A percentile compares a stretch with the other conserved stretches of the same genome.
phyloP scores from a whole-genome alignment of 306 rosid genomes.

The Betula pendula region DNA sequence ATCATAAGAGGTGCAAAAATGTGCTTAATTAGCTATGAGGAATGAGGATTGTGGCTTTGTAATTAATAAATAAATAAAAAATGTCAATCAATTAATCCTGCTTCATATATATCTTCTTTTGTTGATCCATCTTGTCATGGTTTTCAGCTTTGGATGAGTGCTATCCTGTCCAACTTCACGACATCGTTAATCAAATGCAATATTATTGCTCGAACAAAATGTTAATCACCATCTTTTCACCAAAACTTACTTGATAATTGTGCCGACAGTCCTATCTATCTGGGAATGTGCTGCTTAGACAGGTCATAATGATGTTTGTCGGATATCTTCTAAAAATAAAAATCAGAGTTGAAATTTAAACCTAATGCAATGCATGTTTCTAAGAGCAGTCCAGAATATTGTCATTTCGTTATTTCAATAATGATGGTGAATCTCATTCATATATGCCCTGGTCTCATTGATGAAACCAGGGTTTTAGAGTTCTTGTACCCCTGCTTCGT shows the following conservation, averaged over 20 bases:
- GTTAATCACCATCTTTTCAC: background rate
- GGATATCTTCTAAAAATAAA: background rate
- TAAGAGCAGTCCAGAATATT: slow-evolving; percentile 2
- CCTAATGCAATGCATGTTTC: background rate
- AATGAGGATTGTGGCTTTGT: background rate
- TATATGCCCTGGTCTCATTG: too few relatives aligned
- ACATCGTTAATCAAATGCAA: background rate
- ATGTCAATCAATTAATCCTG: background rate
- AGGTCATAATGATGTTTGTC: background rate
- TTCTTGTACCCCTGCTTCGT: too few relatives aligned
- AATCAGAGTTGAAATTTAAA: background rate
- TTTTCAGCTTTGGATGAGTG: slow-evolving; percentile 9
- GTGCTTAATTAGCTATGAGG: background rate
- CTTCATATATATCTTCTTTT: slow-evolving; percentile 3
- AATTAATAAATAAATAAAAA: background rate
- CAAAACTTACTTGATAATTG: background rate
- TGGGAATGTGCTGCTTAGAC: background rate
- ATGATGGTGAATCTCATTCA: background rate
- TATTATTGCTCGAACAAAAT: background rate
- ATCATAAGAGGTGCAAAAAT: background rate
- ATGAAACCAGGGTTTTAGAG: too few relatives aligned
- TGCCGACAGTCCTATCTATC: slow-evolving; percentile 1
- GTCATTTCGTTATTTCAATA: background rate
- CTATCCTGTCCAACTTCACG: background rate
- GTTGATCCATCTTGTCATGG: slow-evolving; percentile 1